Base-by-base conservation (phyloP, 257 asterid species). In the Vinca minor region DNA sequence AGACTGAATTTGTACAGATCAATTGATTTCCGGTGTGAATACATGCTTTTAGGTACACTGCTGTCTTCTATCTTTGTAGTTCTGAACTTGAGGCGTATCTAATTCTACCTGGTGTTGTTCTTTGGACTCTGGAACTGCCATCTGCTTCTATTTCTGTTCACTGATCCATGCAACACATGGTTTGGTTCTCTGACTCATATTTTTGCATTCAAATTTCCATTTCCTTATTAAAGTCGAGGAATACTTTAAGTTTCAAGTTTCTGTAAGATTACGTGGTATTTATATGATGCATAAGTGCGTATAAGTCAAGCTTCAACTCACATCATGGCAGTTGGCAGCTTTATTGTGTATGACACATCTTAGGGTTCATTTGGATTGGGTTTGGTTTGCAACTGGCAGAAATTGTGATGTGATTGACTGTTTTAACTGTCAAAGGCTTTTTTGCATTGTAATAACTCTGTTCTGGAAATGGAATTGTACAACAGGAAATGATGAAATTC, bases 11-110 rank as follows among this genome's bases (percentile, higher is more conserved):
- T 93, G 67, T 93, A 93, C 68, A 74, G 95, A 77, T 77, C 98
- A 74, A 84, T 93, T 70, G 96, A 93, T 77, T 75, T 80, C 77
- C 95, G 98, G 39, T 93, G 98, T 71, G 97, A 93, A 77, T 87
- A 89, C 74, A 93, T 93, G 98, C 87, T 87, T 71, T 70, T 79
- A 85, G 97, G 98, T 89, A 77, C 64, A 39, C 45, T 12, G 48
- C 20, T 0, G 61, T 66, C 47, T 23, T 31, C 45, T 46, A 41
- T 64, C 32, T 25, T 20, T 34, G 1, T 5, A 31, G 11, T 26
- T 21, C 46, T 63, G 59, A 29, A 17, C 14, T 45, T 32, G 29
- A 34, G 20, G 44, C 60, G 35, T n/a, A n/a, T 32, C 41, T 41
- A 32, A 31, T 9, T 23, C 35, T 52, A 32, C 46, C 29, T 39